phyloP scores from a whole-genome alignment of 306 rosid species.

The peach (Prunus persica) region Prunus_persica_NCBIv2 NC_034013.1:11060001-11060500 shows the following conservation, averaged over 20 bases:
- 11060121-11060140: slow-evolving; percentile 5
- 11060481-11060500: slow-evolving; percentile 41
- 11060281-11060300: background rate
- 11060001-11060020: slow-evolving; percentile 14
- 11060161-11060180: background rate
- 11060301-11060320: background rate
- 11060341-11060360: slow-evolving; percentile 24
- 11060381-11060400: slow-evolving; percentile 20
- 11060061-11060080: slow-evolving; percentile 1
- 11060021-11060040: slow-evolving; percentile 9
- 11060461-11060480: slow-evolving; percentile 43
- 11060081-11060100: slow-evolving; percentile 9
- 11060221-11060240: slow-evolving; percentile 7
- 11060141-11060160: background rate
- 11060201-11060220: slow-evolving; percentile 11
- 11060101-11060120: slow-evolving; percentile 9
- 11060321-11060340: slow-evolving; percentile 26
- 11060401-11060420: slow-evolving; percentile 29
- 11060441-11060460: slow-evolving; percentile 38
- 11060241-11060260: slow-evolving; percentile 1
- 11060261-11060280: slow-evolving; percentile 3
- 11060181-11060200: background rate
- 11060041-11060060: slow-evolving; percentile 12
- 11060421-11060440: slow-evolving; percentile 34
- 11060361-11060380: slow-evolving; percentile 22